A percentile compares a stretch with the other conserved stretches of the same genome.
Conservation (phyloP, 331 rosid genomes). For the Malus hybrid region DNA sequence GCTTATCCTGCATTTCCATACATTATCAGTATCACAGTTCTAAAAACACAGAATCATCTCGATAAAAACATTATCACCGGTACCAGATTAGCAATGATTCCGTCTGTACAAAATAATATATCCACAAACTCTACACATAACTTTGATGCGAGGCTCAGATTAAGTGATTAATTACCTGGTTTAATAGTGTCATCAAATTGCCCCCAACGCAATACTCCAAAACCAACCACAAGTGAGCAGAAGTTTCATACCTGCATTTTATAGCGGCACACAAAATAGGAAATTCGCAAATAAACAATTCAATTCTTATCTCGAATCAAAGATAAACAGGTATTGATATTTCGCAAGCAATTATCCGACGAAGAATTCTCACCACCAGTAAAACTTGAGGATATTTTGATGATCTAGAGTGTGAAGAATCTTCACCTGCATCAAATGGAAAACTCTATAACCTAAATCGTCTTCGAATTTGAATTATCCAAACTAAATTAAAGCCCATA, state of each 20-base stretch:
- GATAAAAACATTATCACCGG: not conserved
- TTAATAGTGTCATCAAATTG: constrained; percentile 70
- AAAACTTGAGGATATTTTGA: constrained; percentile 68
- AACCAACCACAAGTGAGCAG: constrained; percentile 97
- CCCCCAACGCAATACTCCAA: constrained; percentile 98
- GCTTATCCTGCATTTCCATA: constrained; percentile 58
- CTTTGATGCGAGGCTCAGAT: not conserved
- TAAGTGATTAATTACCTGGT: constrained; percentile 51
- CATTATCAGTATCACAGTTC: not conserved
- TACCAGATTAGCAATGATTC: not conserved
- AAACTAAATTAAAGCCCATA: not conserved
- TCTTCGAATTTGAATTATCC: not conserved
- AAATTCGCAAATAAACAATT: not conserved
- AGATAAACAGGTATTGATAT: not conserved
- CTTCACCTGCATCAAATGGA: constrained; percentile 60
- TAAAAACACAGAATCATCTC: not conserved
- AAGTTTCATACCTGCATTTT: constrained; percentile 76
- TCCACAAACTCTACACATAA: not conserved
- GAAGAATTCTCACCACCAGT: constrained; percentile 52
- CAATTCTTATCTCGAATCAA: not conserved
- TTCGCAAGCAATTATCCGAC: not conserved
- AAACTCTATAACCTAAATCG: not conserved
- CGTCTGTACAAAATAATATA: not conserved
- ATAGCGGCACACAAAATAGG: not conserved
- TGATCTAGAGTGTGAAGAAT: constrained; percentile 81